Evolutionary conservation across 805 yeast species (phyloP), one percentile per base, ranked within the genome.

Genomic region (Dipodascopsis tothii): DNA sequence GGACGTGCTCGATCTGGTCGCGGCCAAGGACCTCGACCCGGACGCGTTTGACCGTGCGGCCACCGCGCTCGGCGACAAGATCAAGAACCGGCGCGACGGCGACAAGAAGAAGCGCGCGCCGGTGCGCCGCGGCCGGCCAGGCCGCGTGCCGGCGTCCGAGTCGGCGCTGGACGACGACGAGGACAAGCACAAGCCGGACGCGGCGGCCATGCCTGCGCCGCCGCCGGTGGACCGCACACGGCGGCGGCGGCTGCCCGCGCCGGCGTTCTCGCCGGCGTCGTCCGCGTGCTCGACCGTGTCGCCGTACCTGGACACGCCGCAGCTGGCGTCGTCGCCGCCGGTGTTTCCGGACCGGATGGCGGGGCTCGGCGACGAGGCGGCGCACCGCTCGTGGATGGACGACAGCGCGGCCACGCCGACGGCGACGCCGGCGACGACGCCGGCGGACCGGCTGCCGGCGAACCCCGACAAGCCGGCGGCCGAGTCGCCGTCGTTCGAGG

Each of bases 311-410:
- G 44, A 39, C 16, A 36, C 50, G 3, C 50, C 47, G 4, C 45
- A 40, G 19, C 44, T 48, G 9, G 50, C 52, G n/a, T 48, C 52
- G 3, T 48, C 52, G 18, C 52, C 52, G 11, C 52, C 52, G 3
- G 35, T 33, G 4, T 46, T 46, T 27, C 30, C 30, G 14, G 30
- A 25, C 30, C 30, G 30, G 11, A 9, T 25, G 11, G 9, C 30
- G 14, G 11, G 11, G 14, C 14, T 25, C 11, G 14, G 9, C 11
- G 30, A 25, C 9, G 30, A 25, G 14, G 30, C 9, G 9, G 9
- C 30, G 9, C 30, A 25, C 9, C 30, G 14, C 11, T 25, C 30
- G 9, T 25, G 30, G 30, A 25, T 25, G 11, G 30, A 25, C 30
- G 30, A 25, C 30, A 9, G 14, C 11, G 9, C 30, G 30, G 11